Evolutionary conservation across 495 filamentous ascomycete genomes (phyloP), one percentile per base, ranked within the genome.

Genomic region (Penicillium waksmanii): DNA sequence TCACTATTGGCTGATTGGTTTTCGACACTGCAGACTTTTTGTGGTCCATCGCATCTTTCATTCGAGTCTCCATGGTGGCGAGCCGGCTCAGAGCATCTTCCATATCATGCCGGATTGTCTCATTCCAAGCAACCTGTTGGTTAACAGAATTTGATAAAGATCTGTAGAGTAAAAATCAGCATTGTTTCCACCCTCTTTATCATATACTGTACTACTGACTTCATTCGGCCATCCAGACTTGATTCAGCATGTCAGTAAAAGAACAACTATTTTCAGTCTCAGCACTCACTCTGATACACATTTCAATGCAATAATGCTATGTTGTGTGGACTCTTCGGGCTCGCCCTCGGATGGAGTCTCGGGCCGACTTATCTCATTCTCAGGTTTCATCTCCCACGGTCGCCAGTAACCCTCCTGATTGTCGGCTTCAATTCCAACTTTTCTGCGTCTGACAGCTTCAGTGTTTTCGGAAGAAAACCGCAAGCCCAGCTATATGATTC

Each of bases 211-310:
- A 40, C 36, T 6, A 40, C 36, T 40, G 11, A 40, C 36, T 40
- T 12, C 36, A 40, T 40, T 40, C 11, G 49, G 27, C 19, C 2
- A 52, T 31, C 49, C 17, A 52, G 49, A 31, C 18, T 19, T 52
- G 27, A 31, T n/a, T 4, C 27, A 15, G 36, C 33, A 9, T 11
- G 19, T 35, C 19, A 34, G 17, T 18, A 52, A 52, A 11, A 19
- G 31, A 31, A 34, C 19, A 4, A 52, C 21, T 6, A 36, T 9
- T 4, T 17, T 15, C 18, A 27, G 33, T 6, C 19, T 12, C 18
- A 12, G 17, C 11, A 52, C 49, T 52, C 15, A 52, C 49, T 52
- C 49, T 6, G 27, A 19, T 21, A 35, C 35, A n/a, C 49, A 52
- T 35, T 52, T 17, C 17, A 52, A 19, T 17, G 49, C 49, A 35